Conservation (phyloP, 805 yeast species). For the Teunomyces atbi region DNA sequence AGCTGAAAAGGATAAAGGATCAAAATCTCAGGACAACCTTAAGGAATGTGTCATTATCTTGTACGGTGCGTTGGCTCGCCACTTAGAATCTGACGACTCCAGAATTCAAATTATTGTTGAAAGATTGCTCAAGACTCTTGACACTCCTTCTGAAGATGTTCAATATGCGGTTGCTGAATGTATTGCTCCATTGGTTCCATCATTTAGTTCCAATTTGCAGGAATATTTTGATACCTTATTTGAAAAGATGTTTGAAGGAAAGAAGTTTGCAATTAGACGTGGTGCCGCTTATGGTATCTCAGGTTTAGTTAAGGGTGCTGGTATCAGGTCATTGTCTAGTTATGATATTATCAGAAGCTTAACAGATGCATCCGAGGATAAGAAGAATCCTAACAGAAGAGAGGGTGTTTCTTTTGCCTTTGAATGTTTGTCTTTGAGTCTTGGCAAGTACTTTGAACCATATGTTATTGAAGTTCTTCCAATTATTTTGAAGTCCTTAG, state of each 20-base stretch:
- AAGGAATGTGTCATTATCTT: conserved; percentile 80
- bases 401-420: conserved; percentile 88
- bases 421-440: conserved; percentile 74
- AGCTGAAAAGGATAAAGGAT: conserved; percentile 46
- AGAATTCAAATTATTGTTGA: conserved; percentile 66
- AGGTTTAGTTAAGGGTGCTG: conserved; percentile 88
- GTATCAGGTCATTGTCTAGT: conserved; percentile 72
- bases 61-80: conserved; percentile 89
- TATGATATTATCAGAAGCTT: conserved; percentile 74
- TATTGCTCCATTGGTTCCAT: conserved; percentile 74
- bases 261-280: conserved; percentile 56
- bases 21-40: conserved; percentile 55
- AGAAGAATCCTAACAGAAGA: conserved; percentile 66
- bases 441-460: conserved; percentile 86
- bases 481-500: conserved; percentile 71
- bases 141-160: conserved; percentile 86
- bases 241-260: conserved; percentile 55
- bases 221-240: conserved; percentile 58
- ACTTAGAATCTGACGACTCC: conserved; percentile 63
- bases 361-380: conserved; percentile 84
- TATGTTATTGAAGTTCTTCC: conserved; percentile 89
- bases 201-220: conserved; percentile 50
- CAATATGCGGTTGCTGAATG: conserved; percentile 86
- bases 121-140: conserved; percentile 69
- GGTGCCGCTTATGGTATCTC: conserved; percentile 98